These are phyloP conservation scores for Gymnopus androsaceus DNA, from an alignment of 1,284 basidiomycete species.

Conservation along the genomic window DNA sequence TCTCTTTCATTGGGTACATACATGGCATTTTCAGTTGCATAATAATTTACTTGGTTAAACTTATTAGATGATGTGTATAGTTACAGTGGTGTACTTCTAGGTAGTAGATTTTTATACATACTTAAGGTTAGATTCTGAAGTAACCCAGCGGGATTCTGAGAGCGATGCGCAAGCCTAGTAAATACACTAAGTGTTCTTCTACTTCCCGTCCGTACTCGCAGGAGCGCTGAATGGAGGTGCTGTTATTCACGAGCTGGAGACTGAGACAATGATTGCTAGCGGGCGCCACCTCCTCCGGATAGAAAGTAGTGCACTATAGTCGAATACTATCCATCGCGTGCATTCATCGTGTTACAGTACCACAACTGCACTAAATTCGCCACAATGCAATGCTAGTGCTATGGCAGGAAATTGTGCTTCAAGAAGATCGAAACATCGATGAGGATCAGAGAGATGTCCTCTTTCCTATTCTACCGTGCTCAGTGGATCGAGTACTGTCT, in stretches of 20 bases:
- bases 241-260: not conserved
- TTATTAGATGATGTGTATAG: constrained; percentile 10
- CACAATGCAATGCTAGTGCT: not conserved
- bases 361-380: not conserved
- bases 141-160: not conserved
- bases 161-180: not conserved
- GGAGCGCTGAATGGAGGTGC: not conserved
- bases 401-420: too few relatives aligned
- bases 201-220: not conserved
- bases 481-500: too few relatives aligned
- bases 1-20: not conserved
- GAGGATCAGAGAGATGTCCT: not conserved
- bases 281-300: not conserved
- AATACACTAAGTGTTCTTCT: not conserved
- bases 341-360: not conserved
- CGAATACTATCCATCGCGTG: not conserved
- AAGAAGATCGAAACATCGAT: too few relatives aligned
- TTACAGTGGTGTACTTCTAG: constrained; percentile 8
- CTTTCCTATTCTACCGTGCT: too few relatives aligned
- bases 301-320: not conserved
- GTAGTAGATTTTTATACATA: not conserved
- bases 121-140: not conserved
- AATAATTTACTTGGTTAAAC: constrained; percentile 10
- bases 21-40: not conserved
- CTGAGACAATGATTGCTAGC: too few relatives aligned